Percentiles rank a stretch among this genome's conserved stretches.
Conservation (phyloP, 2,329 filamentous ascomycete genomes). For the Diaporthe capsici region DNA sequence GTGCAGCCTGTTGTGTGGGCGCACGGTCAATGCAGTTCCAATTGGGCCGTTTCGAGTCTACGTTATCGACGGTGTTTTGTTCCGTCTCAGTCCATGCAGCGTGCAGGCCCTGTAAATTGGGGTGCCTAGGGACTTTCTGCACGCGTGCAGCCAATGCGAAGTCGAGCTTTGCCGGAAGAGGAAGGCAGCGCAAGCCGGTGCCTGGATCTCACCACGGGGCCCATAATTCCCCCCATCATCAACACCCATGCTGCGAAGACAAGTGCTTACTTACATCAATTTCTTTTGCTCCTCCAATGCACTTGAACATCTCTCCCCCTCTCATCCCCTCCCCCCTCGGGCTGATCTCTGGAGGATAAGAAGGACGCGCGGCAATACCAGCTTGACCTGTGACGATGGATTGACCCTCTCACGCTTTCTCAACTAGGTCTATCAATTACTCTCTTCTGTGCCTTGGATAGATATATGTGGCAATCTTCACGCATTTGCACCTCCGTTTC, state of each 20-base stretch:
- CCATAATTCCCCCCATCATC: not conserved
- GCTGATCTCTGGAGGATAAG: slow-evolving; percentile 11
- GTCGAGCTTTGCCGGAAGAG: slow-evolving; percentile 33
- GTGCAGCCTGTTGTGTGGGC: not conserved
- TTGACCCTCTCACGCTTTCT: not conserved
- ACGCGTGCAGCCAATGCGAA: slow-evolving; percentile 27
- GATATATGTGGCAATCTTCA: not conserved
- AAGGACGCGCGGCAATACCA: not conserved
- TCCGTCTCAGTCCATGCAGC: not conserved
- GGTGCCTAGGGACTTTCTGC: not conserved
- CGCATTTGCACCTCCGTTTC: not conserved
- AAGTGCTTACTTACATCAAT: slow-evolving; percentile 8
- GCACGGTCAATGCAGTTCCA: not conserved
- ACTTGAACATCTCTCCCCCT: not conserved
- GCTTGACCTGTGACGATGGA: not conserved
- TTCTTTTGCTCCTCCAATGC: not conserved
- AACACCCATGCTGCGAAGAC: not conserved
- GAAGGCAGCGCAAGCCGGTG: slow-evolving; percentile 35
- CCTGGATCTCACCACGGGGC: slow-evolving; percentile 13
- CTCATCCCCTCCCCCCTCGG: not conserved
- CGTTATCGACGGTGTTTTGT: slow-evolving; percentile 18
- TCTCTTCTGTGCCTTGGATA: not conserved
- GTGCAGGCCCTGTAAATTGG: not conserved
- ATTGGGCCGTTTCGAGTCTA: not conserved
- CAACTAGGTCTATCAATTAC: not conserved